phyloP scores from a whole-genome alignment of 2,329 filamentous ascomycete species.

The Epichloe aotearoae region DNA sequence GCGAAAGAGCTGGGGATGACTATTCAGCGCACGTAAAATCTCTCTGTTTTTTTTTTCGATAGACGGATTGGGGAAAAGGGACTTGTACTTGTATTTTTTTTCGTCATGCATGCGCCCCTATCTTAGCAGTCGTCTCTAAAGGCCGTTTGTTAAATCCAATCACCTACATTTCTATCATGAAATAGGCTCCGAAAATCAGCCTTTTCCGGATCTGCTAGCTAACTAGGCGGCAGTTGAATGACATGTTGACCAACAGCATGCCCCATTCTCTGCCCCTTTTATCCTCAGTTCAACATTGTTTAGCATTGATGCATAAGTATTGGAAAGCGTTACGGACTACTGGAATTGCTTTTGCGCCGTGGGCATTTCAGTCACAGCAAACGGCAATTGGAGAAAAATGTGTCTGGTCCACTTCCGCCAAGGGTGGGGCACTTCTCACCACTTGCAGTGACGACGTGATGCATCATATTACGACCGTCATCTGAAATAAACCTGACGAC shows the following conservation, averaged over 20 bases:
- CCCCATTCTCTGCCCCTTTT: too few relatives aligned
- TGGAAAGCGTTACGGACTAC: too few relatives aligned
- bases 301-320: too few relatives aligned
- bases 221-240: too few relatives aligned
- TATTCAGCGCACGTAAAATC: slow-evolving; percentile 8
- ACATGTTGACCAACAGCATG: too few relatives aligned
- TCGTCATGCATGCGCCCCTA: slow-evolving; percentile 24
- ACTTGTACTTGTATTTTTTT: slow-evolving; percentile 29
- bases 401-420: background rate
- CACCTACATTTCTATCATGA: background rate
- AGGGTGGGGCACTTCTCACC: background rate
- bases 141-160: slow-evolving; percentile 1
- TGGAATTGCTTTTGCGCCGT: too few relatives aligned
- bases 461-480: background rate
- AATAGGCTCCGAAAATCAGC: background rate
- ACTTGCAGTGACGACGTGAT: background rate
- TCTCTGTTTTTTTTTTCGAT: slow-evolving; percentile 16
- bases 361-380: too few relatives aligned
- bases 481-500: slow-evolving; percentile 1
- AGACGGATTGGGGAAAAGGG: slow-evolving; percentile 22
- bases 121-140: slow-evolving; percentile 17
- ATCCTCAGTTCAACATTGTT: too few relatives aligned
- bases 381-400: too few relatives aligned
- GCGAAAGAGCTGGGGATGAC: slow-evolving; percentile 9
- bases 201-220: too few relatives aligned